Evolutionary conservation across 768 basidiomycete genomes (phyloP).

Genomic region (Tremella mesenterica): DNA sequence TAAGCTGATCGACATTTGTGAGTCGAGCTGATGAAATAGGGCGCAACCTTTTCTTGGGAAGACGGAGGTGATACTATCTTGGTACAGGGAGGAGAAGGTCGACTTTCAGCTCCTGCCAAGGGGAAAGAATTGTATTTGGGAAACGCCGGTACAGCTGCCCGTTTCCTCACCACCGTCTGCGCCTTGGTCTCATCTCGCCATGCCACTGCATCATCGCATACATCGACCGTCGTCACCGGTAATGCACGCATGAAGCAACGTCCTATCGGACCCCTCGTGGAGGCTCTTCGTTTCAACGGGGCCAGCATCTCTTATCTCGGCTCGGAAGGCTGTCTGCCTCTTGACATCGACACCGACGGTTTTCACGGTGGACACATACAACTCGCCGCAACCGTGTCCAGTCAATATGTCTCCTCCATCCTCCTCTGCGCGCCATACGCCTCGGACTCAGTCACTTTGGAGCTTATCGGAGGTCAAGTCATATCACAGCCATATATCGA

Average conservation of each 20-base stretch:
- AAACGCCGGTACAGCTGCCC: constrained; percentile 94
- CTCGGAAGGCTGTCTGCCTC: constrained; percentile 70
- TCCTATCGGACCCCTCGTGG: constrained; percentile 89
- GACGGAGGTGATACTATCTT: constrained; percentile 92
- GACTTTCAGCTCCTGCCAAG: constrained; percentile 61
- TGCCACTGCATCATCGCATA: constrained; percentile 37
- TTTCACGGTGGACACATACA: constrained; percentile 72
- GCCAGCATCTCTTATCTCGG: constrained; percentile 70
- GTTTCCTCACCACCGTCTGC: constrained; percentile 94
- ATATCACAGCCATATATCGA: constrained; percentile 99
- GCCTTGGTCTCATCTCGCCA: constrained; percentile 54
- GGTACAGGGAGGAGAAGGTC: constrained; percentile 76
- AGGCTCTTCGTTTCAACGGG: constrained; percentile 74
- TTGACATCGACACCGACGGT: constrained; percentile 60
- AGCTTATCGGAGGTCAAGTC: constrained; percentile 86
- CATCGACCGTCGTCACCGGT: constrained; percentile 74
- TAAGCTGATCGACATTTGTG: constrained; percentile 37
- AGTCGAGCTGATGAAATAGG: constrained; percentile 49
- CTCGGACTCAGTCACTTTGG: constrained; percentile 66
- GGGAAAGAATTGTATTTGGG: constrained; percentile 89
- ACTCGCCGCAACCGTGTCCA: constrained; percentile 88
- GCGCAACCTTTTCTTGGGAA: constrained; percentile 88
- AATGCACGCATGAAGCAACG: constrained; percentile 99
- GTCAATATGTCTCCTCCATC: constrained; percentile 96
- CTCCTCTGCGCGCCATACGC: constrained; percentile 95